Base-by-base conservation (phyloP, 2,329 filamentous ascomycete genomes). In the Microcyclospora tardicrescens region DNA sequence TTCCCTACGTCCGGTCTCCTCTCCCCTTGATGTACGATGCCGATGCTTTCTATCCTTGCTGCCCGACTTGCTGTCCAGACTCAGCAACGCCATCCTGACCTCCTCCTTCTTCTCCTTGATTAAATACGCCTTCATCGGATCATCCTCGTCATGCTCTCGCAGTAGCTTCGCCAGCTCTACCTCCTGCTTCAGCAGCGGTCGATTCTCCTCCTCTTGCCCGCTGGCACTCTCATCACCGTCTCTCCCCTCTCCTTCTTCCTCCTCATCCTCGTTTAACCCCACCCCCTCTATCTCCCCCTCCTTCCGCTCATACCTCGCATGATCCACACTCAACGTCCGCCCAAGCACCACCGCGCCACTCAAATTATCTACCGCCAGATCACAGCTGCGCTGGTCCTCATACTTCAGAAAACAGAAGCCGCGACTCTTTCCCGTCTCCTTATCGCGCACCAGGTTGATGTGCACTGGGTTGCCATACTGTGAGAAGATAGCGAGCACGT, bases 401-500 rank as follows among this genome's bases (percentile, higher is more conserved):
- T 96, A 98, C 59, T 98, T 98, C 42, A 98, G 72, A 72, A 93
- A 98, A 2, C 82, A 86, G 57, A 96, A 98, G 0, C 91, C 91
- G 49, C 81, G 82, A 44, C 84, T 93, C 63, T 94, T 95, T 44
- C 91, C 91, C 0, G 87, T 93, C 59, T 96, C 93, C 58, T 91
- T 91, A 69, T 98, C 91, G 55, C 91, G 84, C 35, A 81, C 79
- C 10, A 98, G 75, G 53, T 95, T 93, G 42, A 98, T 72, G 63
- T 89, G 93, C 2, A 87, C 84, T 2, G 93, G 93, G 58, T 96
- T 89, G 52, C 91, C 91, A 57, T 81, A 98, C 61, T 98, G 91
- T 6, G 86, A 94, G 68, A 96, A 98, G 43, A 98, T 93, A 10
- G 87, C 87, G 49, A 96, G 77, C 45, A 98, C 73, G 62, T 98